Evolutionary conservation across 257 asterid genomes (phyloP).

Genomic region (Eustoma russellianum): DNA sequence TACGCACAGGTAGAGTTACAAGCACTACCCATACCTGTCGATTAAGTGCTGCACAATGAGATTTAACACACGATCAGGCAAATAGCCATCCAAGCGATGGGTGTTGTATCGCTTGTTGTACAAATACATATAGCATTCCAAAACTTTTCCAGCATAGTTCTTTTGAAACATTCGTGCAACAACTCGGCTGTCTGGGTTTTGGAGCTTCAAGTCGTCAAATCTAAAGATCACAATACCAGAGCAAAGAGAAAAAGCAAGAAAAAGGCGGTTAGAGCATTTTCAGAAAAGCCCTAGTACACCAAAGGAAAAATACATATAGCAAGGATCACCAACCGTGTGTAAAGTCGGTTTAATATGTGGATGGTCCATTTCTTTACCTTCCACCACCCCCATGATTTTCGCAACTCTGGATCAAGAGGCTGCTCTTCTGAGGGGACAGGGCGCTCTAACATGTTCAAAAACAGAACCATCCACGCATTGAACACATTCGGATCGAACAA

Average conservation of each 20-base stretch:
- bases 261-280: neutral
- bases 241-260: neutral
- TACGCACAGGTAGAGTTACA: neutral
- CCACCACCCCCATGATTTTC: conserved; percentile 99
- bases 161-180: conserved; percentile 98
- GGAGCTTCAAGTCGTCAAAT: conserved; percentile 89
- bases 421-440: conserved; percentile 93
- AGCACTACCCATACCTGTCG: conserved; percentile 46
- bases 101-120: conserved; percentile 66
- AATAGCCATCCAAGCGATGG: conserved; percentile 86
- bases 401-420: conserved; percentile 76
- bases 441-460: conserved; percentile 82
- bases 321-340: conserved; percentile 52
- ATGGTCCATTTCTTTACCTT: conserved; percentile 98
- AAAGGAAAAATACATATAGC: neutral
- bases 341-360: conserved; percentile 88
- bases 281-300: neutral
- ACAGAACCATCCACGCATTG: conserved; percentile 94
- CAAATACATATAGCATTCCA: conserved; percentile 88
- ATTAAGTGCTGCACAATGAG: conserved; percentile 88
- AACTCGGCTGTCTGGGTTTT: conserved; percentile 85
- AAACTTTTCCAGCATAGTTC: conserved; percentile 84
- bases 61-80: conserved; percentile 92
- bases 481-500: conserved; percentile 80
- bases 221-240: conserved; percentile 26